Evolutionary conservation across 306 rosid species (phyloP), one percentile per base, ranked within the genome.

Genomic region (Sindora glabra): DNA sequence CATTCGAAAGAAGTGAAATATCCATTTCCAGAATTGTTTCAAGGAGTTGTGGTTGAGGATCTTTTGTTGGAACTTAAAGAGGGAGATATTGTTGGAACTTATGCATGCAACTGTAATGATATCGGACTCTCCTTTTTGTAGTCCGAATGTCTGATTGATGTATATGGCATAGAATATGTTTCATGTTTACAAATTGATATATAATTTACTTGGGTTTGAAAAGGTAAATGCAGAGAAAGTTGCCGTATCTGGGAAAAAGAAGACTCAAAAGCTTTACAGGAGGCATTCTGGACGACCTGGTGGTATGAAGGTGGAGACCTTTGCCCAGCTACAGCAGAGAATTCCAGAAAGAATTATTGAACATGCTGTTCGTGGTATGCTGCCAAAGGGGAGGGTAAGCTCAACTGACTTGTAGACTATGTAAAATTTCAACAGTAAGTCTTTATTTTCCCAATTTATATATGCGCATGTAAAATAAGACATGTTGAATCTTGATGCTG

Each of bases 291-390:
- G 99, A 53, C 75, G 97, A 62, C 99, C 99, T 1, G 99, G 99
- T 84, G 99, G 99, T 44, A 89, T 94, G 99, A 94, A 26, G 22
- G 84, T 82, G 27, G 99, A 94, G 70, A 94, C 99, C 13, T 94
- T 94, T 82, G 81, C 82, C 57, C 97, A 94, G 68, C 79, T 94
- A 59, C 99, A 94, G 73, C 83, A 84, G 54, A 80, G 99, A 69
- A 84, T 94, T 68, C 99, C 99, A 4, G 99, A 94, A 71, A 82
- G 99, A 74, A 89, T 94, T 72, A 56, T 89, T 21, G 97, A 94
- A 62, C 99, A 94, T 61, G 99, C 99, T 65, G 99, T 94, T 73
- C 95, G 95, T 9, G 99, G 99, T 33, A 94, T 94, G 99, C 99
- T 94, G 77, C 99, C 99, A 3, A 94, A 94, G 68, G 97, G 95